Base-by-base conservation (phyloP, 2,329 filamentous ascomycete genomes). In the Lachnellula suecica region DNA sequence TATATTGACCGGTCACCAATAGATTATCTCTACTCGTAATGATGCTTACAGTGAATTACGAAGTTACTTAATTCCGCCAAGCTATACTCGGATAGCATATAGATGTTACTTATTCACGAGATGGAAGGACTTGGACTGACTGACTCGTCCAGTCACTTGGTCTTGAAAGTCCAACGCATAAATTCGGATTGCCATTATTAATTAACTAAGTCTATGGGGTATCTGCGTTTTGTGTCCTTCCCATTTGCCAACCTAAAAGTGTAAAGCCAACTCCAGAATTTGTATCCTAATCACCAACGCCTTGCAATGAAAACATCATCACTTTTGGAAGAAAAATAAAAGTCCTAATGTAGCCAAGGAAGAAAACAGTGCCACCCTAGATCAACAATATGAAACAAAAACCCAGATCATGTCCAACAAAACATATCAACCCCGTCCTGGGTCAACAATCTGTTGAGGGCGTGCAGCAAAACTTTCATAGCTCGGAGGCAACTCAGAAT, bases 391-490 rank as follows among this genome's bases (percentile, higher is more conserved):
- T n/a, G n/a, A n/a, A n/a, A n/a, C n/a, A n/a, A n/a, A n/a, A n/a
- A n/a, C n/a, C n/a, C n/a, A n/a, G n/a, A n/a, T n/a, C n/a, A n/a
- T n/a, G n/a, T n/a, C n/a, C n/a, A n/a, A n/a, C 25, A 25, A 35
- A 29, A 24, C 22, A 22, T 41, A 5, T 56, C 25, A 62, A 31
- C 50, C 54, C n/a, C 52, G 54, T n/a, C 53, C 54, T 35, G 59
- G 58, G 44, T 44, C 46, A 40, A 52, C 47, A 13, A 52, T 43
- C 23, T 43, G 47, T 24, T 53, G 51, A 20, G 29, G 47, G 19
- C 45, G 50, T 25, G 48, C 37, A 20, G 46, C 35, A 41, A 59
- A 63, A 48, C 57, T 54, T 24, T 67, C 64, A 38, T 68, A 68
- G 24, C 56, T 61, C 8, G 65, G 65, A 23, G 65, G 65, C 6